Evolutionary conservation across 352 stramenopile species (phyloP), one percentile per base, ranked within the genome.

Genomic region (Phytophthora hibernalis): DNA sequence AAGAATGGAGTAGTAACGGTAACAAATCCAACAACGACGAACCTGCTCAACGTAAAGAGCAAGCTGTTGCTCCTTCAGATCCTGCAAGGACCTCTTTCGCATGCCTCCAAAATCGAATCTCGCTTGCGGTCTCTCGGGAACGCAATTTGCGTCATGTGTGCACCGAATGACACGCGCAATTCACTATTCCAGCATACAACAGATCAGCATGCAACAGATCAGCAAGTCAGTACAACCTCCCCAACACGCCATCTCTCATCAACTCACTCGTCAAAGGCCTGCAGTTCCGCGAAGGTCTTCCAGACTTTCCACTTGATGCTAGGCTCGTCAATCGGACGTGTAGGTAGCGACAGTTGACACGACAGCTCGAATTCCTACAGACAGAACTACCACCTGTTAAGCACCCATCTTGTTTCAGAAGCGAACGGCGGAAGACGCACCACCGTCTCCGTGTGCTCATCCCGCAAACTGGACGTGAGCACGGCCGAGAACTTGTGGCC

Each of bases 251-350:
- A 47, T 6, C n/a, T 47, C n/a, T 13, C n/a, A 47, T 22, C 5
- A 16, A 68, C 81, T 54, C 72, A 94, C 85, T 92, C 82, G 21
- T 92, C 80, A 61, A 94, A 89, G 0, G 70, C 54, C 49, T 91
- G 85, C 5, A 92, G 65, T 59, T 94, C 74, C 16, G 72, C 54
- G n/a, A 83, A 81, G 4, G 82, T 82, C 49, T 90, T 90, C 85
- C 85, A 94, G 8, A 79, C 72, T 53, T 90, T 94, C 85, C 85
- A 94, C 40, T 83, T 82, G 55, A 92, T 86, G 48, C 84, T 90
- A 12, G 81, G 81, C 59, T 92, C 87, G 42, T 89, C 80, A 16
- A 90, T 55, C 6, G 74, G 56, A 13, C 80, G 74, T 38, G 70
- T 58, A 28, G 76, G 80, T 43, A 91, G 68, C 35, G 87, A 52